These are phyloP conservation scores for Hanseniaspora mollemarum DNA, from an alignment of 805 yeast species.

Conservation along the genomic window DNA sequence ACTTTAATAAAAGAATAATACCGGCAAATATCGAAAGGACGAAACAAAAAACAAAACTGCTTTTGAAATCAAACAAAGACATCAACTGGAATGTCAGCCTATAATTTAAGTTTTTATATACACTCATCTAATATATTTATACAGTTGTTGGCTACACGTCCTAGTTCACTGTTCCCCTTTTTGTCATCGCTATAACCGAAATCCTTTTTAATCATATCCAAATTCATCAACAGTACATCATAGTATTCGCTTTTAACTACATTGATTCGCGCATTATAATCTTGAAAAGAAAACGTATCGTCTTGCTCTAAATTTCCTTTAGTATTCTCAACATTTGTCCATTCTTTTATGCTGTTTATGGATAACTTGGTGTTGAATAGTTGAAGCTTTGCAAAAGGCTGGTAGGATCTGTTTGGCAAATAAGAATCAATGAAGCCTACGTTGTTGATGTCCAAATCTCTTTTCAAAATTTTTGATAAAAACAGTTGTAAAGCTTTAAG, in stretches of 20 bases:
- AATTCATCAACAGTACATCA: slow-evolving; percentile 6
- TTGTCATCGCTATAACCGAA: slow-evolving; percentile 5
- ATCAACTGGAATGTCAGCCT: not conserved
- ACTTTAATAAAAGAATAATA: not conserved
- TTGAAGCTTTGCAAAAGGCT: slow-evolving; percentile 12
- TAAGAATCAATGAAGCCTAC: slow-evolving; percentile 4
- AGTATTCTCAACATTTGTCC: not conserved
- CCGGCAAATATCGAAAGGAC: not conserved
- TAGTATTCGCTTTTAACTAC: slow-evolving; percentile 5
- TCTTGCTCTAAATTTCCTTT: not conserved
- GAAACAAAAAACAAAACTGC: not conserved
- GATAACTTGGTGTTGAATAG: slow-evolving; percentile 8
- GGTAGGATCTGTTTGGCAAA: slow-evolving; percentile 6
- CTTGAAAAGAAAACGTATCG: slow-evolving; percentile 10
- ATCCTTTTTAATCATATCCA: slow-evolving; percentile 15
- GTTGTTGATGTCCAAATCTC: not conserved
- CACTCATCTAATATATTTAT: slow-evolving; percentile 8
- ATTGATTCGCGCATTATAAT: slow-evolving; percentile 13
- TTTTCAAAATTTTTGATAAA: slow-evolving; percentile 3
- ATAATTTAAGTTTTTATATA: not conserved
- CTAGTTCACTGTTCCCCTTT: slow-evolving; percentile 14
- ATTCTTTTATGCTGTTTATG: slow-evolving; percentile 12
- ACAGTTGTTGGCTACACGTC: slow-evolving; percentile 14
- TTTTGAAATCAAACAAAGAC: not conserved
- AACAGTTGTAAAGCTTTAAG: slow-evolving; percentile 12